Evolutionary conservation across 331 rosid species (phyloP).

Genomic region (Ulmus americana): DNA sequence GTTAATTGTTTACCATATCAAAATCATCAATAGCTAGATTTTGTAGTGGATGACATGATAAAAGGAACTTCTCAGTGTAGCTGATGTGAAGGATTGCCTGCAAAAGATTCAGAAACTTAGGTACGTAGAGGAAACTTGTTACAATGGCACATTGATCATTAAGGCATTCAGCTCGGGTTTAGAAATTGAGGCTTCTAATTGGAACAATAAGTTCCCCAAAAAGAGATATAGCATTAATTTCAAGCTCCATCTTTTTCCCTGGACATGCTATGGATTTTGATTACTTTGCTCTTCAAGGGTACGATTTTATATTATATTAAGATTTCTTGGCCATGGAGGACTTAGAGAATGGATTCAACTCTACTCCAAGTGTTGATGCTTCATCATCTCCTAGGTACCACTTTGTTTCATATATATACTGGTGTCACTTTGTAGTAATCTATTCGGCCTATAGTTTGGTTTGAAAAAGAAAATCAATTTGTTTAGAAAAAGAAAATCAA

Average conservation of each 20-base stretch:
- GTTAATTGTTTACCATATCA: background rate
- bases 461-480: too few relatives aligned
- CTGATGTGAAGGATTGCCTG: constrained; percentile 64
- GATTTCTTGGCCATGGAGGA: constrained; percentile 52
- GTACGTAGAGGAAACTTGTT: constrained; percentile 68
- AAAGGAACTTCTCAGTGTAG: constrained; percentile 64
- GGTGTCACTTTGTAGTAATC: too few relatives aligned
- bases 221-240: constrained; percentile 59
- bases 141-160: constrained; percentile 62
- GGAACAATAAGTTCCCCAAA: constrained; percentile 64
- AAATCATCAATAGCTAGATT: constrained; percentile 9
- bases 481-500: too few relatives aligned
- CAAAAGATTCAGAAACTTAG: constrained; percentile 55
- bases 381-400: constrained; percentile 37
- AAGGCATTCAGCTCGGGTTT: constrained; percentile 80
- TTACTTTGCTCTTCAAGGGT: constrained; percentile 48
- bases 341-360: constrained; percentile 33
- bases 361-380: constrained; percentile 14
- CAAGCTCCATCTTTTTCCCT: constrained; percentile 68
- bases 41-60: constrained; percentile 29
- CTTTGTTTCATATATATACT: background rate
- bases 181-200: constrained; percentile 84
- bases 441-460: too few relatives aligned
- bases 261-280: constrained; percentile 69
- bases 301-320: constrained; percentile 50